Conservation (phyloP, 1,284 basidiomycete species). For the Rhodotorula sp. region DNA sequence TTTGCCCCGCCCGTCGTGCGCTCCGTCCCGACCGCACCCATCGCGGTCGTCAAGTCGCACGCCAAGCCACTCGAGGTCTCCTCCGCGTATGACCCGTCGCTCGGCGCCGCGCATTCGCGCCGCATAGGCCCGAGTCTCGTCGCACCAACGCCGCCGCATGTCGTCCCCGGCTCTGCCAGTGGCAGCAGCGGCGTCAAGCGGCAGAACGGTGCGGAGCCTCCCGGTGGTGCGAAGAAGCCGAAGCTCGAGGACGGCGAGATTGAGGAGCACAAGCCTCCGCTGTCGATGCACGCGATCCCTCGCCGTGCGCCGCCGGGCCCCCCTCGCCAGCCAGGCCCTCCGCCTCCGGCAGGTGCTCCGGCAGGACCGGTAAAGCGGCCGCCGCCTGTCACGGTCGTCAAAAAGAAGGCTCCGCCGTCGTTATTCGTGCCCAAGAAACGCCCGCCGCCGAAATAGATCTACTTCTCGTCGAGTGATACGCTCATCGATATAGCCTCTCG, state of each 20-base stretch:
- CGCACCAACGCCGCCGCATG: constrained; percentile 3
- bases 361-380: neutral
- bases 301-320: neutral
- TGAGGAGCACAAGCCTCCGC: neutral
- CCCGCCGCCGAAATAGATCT: neutral
- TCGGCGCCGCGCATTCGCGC: neutral
- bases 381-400: neutral
- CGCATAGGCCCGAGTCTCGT: neutral
- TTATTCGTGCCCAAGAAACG: constrained; percentile 31
- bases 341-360: neutral
- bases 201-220: constrained; percentile 7
- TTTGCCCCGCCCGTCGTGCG: constrained; percentile 13
- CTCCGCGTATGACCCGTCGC: constrained; percentile 9
- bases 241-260: constrained; percentile 17
- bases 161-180: neutral
- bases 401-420: constrained; percentile 27
- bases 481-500: neutral
- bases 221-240: neutral
- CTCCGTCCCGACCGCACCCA: neutral
- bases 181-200: constrained; percentile 14
- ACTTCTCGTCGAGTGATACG: no score
- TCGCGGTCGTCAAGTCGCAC: constrained; percentile 18
- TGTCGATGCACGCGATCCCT: neutral
- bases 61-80: constrained; percentile 21
- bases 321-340: neutral